These are phyloP conservation scores for Fusarium anthophilum DNA, from an alignment of 2,329 filamentous ascomycete species.

Conservation along the genomic window DNA sequence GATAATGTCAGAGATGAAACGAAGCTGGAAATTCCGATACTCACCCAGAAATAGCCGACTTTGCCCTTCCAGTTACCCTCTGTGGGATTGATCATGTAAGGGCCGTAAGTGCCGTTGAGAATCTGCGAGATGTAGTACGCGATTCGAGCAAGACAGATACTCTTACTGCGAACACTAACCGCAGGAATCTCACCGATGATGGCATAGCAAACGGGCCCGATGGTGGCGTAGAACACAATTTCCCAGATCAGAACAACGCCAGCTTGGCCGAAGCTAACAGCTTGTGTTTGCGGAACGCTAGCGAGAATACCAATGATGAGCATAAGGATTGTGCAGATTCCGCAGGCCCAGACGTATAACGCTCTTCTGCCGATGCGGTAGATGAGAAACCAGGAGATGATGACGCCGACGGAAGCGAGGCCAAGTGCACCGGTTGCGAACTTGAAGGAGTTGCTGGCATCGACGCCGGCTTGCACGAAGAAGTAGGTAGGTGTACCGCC, in stretches of 20 bases:
- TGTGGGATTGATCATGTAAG: slow-evolving; percentile 47
- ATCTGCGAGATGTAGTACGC: slow-evolving; percentile 44
- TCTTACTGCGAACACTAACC: slow-evolving; percentile 54
- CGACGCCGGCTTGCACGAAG: slow-evolving; percentile 56
- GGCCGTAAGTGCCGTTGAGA: slow-evolving; percentile 44
- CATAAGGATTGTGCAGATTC: slow-evolving; percentile 53
- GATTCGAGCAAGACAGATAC: slow-evolving; percentile 52
- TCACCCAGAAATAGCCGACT: slow-evolving; percentile 44
- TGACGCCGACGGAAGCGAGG: slow-evolving; percentile 54
- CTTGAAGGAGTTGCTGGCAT: slow-evolving; percentile 50
- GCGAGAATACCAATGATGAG: slow-evolving; percentile 49
- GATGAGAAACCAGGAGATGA: slow-evolving; percentile 52
- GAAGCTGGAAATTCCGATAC: rapidly evolving
- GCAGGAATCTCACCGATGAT: slow-evolving; percentile 54
- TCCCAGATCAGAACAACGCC: slow-evolving; percentile 56
- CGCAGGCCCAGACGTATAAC: slow-evolving; percentile 52
- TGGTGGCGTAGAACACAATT: slow-evolving; percentile 53
- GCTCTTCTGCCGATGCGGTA: slow-evolving; percentile 52
- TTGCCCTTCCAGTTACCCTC: slow-evolving; percentile 50
- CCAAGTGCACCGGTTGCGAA: slow-evolving; percentile 52
- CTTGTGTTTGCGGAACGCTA: slow-evolving; percentile 33
- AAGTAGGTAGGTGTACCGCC: slow-evolving; percentile 59
- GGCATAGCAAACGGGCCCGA: slow-evolving; percentile 56
- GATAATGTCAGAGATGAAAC: neutral
- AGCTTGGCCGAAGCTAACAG: slow-evolving; percentile 49